Evolutionary conservation across 148 eudicot genomes (phyloP).

Genomic region (Pouteria glomerata): DNA sequence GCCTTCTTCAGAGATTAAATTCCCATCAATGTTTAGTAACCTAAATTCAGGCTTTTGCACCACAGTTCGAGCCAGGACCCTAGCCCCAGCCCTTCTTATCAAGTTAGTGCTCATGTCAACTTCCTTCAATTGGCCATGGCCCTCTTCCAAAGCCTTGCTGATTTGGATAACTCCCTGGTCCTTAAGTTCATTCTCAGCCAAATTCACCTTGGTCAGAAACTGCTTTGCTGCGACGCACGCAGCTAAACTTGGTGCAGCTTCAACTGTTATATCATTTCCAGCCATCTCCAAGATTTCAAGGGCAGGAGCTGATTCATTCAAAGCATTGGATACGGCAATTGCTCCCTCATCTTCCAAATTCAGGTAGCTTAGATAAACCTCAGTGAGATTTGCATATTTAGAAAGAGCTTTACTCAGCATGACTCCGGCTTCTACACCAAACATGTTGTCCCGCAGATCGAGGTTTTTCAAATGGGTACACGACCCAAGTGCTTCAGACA

Average conservation of each 20-base stretch:
- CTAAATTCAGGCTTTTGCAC: conserved; percentile 39
- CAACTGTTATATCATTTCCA: conserved; percentile 51
- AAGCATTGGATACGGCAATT: conserved; percentile 39
- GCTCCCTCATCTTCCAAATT: conserved; percentile 61
- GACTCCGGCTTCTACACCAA: conserved; percentile 53
- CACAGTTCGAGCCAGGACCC: conserved; percentile 35
- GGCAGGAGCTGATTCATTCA: conserved; percentile 37
- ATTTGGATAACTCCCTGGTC: conserved; percentile 53
- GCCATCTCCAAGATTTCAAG: conserved; percentile 60
- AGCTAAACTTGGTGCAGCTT: conserved; percentile 39
- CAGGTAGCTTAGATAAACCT: conserved; percentile 52
- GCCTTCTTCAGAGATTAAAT: conserved; percentile 53
- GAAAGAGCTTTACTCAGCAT: conserved; percentile 40
- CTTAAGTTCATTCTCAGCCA: conserved; percentile 56
- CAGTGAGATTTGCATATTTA: conserved; percentile 34
- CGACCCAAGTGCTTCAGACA: conserved; percentile 43
- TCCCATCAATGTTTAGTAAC: conserved; percentile 45
- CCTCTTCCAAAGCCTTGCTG: conserved; percentile 36
- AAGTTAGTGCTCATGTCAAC: conserved; percentile 45
- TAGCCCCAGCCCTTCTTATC: conserved; percentile 42
- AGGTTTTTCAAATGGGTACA: conserved; percentile 46
- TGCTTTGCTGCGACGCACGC: conserved; percentile 36
- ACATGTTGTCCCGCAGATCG: conserved; percentile 58
- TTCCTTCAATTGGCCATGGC: conserved; percentile 30
- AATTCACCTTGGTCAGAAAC: conserved; percentile 36